Percentiles rank a stretch among this genome's conserved stretches.
These are phyloP conservation scores for Trichoderma atroviride DNA, from an alignment of 2,329 filamentous ascomycete genomes.

Conservation along the genomic window DNA sequence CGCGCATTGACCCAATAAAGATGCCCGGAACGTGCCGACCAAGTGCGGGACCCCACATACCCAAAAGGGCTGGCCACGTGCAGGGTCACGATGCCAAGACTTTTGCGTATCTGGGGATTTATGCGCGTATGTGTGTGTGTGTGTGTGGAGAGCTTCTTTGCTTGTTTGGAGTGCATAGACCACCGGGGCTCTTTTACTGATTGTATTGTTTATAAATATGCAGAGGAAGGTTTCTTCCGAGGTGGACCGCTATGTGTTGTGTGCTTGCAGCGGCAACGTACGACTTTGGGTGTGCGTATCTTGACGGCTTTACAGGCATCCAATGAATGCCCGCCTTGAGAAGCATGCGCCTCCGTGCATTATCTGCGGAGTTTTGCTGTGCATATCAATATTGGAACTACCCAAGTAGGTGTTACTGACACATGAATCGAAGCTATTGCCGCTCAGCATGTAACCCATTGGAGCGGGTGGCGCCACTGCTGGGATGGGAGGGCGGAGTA, in stretches of 20 bases:
- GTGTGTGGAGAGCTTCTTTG: neutral
- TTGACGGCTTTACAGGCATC: neutral
- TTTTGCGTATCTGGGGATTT: neutral
- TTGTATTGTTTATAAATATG: neutral
- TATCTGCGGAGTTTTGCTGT: neutral
- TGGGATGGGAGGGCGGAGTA: neutral
- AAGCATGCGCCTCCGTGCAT: neutral
- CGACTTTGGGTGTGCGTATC: neutral
- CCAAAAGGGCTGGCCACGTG: neutral
- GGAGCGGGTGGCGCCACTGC: neutral
- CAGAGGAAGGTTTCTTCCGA: neutral
- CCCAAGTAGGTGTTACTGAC: neutral
- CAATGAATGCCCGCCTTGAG: neutral
- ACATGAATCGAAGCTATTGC: neutral
- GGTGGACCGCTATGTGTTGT: neutral
- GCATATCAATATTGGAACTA: neutral
- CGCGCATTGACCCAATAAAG: neutral
- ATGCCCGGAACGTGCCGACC: slow-evolving; percentile 19
- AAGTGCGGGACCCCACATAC: slow-evolving; percentile 5
- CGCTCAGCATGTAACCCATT: neutral
- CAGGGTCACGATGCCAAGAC: slow-evolving; percentile 14
- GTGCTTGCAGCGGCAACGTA: neutral
- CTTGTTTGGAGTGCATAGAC: neutral
- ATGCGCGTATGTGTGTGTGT: neutral
- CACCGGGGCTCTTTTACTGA: neutral